Percentiles rank a stretch among this genome's conserved stretches.
phyloP scores from a whole-genome alignment of 2,329 filamentous ascomycete genomes.

The Penicillium sclerotiorum region DNA sequence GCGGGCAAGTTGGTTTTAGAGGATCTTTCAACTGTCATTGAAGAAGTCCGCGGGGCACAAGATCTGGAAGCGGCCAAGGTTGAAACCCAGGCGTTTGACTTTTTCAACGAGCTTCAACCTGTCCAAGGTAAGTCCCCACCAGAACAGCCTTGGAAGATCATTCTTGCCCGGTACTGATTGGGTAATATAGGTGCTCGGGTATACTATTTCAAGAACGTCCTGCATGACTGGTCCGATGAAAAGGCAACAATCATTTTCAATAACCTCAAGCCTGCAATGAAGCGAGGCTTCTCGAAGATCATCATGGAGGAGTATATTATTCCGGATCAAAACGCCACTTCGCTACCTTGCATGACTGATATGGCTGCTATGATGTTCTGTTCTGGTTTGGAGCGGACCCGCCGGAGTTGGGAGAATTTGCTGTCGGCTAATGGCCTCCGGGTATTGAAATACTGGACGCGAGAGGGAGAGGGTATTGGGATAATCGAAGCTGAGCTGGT shows the following conservation, averaged over 20 bases:
- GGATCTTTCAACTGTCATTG: constrained; percentile 46
- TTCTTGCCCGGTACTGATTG: background rate
- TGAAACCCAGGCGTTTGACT: constrained; percentile 16
- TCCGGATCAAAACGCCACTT: constrained; percentile 24
- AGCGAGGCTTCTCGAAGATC: constrained; percentile 26
- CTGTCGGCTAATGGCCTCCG: constrained; percentile 22
- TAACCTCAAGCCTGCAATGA: constrained; percentile 26
- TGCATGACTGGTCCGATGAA: constrained; percentile 38
- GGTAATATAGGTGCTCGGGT: constrained; percentile 20
- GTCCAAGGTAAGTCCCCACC: background rate
- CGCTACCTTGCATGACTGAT: constrained; percentile 25
- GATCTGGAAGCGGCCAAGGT: constrained; percentile 12
- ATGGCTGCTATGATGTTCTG: constrained; percentile 31
- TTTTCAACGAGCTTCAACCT: constrained; percentile 18
- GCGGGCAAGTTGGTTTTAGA: constrained; percentile 51
- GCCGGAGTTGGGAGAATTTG: constrained; percentile 20
- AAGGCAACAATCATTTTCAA: constrained; percentile 25
- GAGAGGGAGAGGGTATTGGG: constrained; percentile 21
- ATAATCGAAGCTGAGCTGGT: constrained; percentile 23
- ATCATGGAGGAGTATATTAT: constrained; percentile 31
- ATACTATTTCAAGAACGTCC: constrained; percentile 35
- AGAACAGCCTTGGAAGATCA: background rate
- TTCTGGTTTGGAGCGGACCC: constrained; percentile 26
- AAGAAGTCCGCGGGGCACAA: constrained; percentile 19
- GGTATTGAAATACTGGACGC: constrained; percentile 21